Evolutionary conservation across 176 grass and related monocot genomes (phyloP).

Genomic region (Triticum urartu): DNA sequence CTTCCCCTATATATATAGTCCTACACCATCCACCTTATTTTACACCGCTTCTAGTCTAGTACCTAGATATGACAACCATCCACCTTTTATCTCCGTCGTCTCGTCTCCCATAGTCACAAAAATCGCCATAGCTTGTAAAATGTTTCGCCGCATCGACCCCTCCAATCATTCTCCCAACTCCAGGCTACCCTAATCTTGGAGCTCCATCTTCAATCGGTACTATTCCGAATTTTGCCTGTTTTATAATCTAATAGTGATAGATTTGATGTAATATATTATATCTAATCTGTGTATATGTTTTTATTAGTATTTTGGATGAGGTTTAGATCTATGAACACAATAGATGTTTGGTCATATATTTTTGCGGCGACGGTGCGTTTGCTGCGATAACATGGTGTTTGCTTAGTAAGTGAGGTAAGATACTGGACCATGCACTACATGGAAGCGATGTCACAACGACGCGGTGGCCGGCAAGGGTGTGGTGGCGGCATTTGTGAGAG

Average conservation of each 20-base stretch:
- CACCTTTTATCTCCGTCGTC: neutral
- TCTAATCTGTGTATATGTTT: neutral
- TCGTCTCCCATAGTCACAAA: neutral
- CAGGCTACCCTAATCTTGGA: neutral
- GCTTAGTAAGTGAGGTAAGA: neutral
- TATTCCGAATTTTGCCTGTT: neutral
- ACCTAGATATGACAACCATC: neutral
- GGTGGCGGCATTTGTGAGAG: neutral
- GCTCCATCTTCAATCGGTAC: neutral
- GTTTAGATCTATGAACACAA: neutral
- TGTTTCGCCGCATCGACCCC: neutral
- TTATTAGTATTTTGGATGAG: neutral
- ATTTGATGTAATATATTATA: neutral
- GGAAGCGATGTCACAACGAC: neutral
- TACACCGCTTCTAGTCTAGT: neutral
- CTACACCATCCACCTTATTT: neutral
- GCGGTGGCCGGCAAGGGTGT: neutral
- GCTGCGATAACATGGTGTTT: neutral
- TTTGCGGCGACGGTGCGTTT: neutral
- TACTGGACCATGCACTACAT: neutral
- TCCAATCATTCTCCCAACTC: neutral
- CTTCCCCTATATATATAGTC: neutral
- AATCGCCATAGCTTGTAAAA: neutral
- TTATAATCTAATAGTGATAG: neutral
- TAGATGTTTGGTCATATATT: neutral